Evolutionary conservation across 2,329 filamentous ascomycete species (phyloP), one percentile per base, ranked within the genome.

Genomic region (Amauroascus niger): DNA sequence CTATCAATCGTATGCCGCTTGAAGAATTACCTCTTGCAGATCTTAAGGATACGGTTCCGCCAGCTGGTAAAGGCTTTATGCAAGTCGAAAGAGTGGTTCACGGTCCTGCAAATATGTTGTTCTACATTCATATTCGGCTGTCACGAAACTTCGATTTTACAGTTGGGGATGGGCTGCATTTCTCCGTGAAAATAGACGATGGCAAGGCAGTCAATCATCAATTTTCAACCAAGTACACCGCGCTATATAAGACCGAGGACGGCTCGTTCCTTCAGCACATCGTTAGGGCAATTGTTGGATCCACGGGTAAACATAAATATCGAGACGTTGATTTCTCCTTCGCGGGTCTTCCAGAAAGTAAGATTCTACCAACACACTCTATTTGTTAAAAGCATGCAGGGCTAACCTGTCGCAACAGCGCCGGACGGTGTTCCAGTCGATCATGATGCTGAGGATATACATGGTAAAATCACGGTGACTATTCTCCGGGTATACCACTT

Each of bases 151-250:
- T 49, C 30, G 22, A 45, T 26, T 16, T 45, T 6, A 26, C 37
- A 8, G 14, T 30, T 16, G 54, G 26, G n/a, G 54, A 56, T 33
- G 46, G 50, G 9, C 39, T 56, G n/a, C 46, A 56, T 45, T 33
- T 56, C 26, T 39, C 32, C 6, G 14, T 56, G 13, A 56, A 53
- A 24, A 2, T 53, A 7, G 45, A 52, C 11, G 30, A 53, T n/a
- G 54, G 54, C 30, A 24, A 32, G 6, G 24, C 32, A 40, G 39
- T 53, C 37, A 49, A 53, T 30, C 54, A 56, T 43, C 40, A 22
- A 16, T 53, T 53, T 39, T 56, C 54, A 44, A 46, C 32, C 22
- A 56, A 53, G 16, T 56, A 53, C 28, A 22, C 32, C 9, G 50
- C 49, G 4, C n/a, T 56, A 30, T 16, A 49, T 3, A 14, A 8